Conservation (phyloP, 148 eudicot genomes). For the Vaccinium darrowii region DNA sequence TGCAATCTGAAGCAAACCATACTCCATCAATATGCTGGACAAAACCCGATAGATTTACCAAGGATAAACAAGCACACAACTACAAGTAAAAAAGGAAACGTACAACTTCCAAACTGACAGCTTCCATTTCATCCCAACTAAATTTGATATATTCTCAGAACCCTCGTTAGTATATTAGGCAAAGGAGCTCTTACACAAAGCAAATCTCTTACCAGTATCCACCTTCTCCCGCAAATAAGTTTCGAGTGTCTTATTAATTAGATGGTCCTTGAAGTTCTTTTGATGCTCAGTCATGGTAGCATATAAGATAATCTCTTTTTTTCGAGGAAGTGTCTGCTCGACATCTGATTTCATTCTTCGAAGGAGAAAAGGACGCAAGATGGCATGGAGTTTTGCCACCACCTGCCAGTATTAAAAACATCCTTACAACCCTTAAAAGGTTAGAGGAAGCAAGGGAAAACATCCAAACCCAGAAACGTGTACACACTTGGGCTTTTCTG, state of each 20-base stretch:
- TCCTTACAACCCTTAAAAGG: neutral
- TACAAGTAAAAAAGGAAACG: neutral
- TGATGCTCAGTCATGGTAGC: slow-evolving; percentile 89
- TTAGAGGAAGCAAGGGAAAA: neutral
- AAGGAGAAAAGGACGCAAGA: slow-evolving; percentile 91
- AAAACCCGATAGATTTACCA: neutral
- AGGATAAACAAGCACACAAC: neutral
- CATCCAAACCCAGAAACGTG: neutral
- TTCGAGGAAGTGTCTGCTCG: slow-evolving; percentile 78
- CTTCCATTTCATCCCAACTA: neutral
- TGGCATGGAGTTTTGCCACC: slow-evolving; percentile 89
- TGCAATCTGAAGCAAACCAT: neutral
- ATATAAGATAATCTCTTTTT: slow-evolving; percentile 92
- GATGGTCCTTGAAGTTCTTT: slow-evolving; percentile 76
- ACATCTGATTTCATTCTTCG: slow-evolving; percentile 93
- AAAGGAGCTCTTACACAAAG: neutral
- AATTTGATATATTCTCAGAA: neutral
- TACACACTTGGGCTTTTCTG: slow-evolving; percentile 65
- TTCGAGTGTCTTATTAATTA: slow-evolving; percentile 66
- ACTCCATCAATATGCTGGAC: neutral
- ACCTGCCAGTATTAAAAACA: slow-evolving; percentile 45
- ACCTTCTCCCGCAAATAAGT: slow-evolving; percentile 46
- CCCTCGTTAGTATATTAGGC: neutral
- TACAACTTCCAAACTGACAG: neutral
- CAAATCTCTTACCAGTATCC: slow-evolving; percentile 39